A percentile compares a stretch with the other conserved stretches of the same genome.
phyloP scores from a whole-genome alignment of 768 basidiomycete genomes.

The Mycena latifolia region DNA sequence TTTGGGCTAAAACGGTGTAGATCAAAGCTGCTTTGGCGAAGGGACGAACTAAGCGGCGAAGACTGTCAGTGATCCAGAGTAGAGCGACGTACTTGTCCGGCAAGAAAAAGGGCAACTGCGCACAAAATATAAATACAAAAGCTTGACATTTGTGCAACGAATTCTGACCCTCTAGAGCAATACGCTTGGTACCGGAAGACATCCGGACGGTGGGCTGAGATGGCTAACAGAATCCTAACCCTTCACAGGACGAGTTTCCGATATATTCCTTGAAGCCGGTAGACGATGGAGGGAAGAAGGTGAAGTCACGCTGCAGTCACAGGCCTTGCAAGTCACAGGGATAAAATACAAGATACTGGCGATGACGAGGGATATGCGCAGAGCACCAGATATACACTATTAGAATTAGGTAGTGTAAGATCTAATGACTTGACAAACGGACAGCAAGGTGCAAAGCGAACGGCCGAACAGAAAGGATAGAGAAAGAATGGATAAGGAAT shows the following conservation, averaged over 20 bases:
- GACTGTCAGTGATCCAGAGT: background rate
- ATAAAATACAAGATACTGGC: no score
- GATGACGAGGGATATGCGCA: background rate
- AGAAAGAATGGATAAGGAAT: background rate
- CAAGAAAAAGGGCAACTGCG: slow-evolving; percentile 59
- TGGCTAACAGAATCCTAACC: slow-evolving; percentile 1
- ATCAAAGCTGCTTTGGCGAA: slow-evolving; percentile 77
- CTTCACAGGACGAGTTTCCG: background rate
- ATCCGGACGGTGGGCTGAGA: slow-evolving; percentile 3
- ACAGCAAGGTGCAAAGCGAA: no score
- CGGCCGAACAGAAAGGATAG: no score
- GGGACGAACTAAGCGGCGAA: slow-evolving; percentile 16
- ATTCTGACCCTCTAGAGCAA: slow-evolving; percentile 31
- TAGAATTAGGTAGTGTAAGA: background rate
- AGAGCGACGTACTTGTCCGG: slow-evolving; percentile 60
- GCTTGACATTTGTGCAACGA: background rate
- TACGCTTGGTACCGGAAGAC: slow-evolving; percentile 25
- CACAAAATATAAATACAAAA: slow-evolving; percentile 13
- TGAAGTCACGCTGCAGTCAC: slow-evolving; percentile 8
- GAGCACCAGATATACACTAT: background rate
- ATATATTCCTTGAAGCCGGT: background rate
- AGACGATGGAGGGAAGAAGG: background rate
- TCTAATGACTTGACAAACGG: background rate
- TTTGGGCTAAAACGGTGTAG: no score
- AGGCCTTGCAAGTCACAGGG: no score